Base-by-base conservation (phyloP, 1,139 yeast species). In the Debaryomyces nepalensis region DNA sequence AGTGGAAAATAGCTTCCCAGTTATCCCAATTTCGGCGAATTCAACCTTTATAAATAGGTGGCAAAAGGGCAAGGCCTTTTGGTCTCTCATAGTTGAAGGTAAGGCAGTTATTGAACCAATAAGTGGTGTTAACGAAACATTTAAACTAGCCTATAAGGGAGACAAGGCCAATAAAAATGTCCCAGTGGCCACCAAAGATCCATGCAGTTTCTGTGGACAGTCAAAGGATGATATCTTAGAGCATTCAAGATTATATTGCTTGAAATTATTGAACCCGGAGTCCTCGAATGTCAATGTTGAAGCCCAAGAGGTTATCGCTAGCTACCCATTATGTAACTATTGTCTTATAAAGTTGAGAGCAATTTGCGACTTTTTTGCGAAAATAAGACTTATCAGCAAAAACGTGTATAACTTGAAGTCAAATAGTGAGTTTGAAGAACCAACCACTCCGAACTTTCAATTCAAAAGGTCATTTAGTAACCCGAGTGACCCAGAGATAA, bases 171-270 rank as follows among this genome's bases (percentile, higher is more conserved):
- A 39, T 19, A 44, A 44, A 26, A 51, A 45, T 27, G 51, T 77
- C 5, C 96, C 96, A 0, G 84, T 87, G 33, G 96, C 97, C 0
- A 77, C 84, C 14, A 70, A 75, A 42, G 81, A 82, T 3, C 80
- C 89, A 3, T 91, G 98, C 64, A 75, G 90, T 6, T 70, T 90
- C 39, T 91, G 97, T 67, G 93, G 90, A 7, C 97, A 90, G 61
- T 58, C 67, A 11, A 74, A 95, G 47, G 77, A 77, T 54, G 87
- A 82, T 52, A 75, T 80, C 45, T 69, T 87, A 48, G 87, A 84
- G 50, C 91, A 87, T 62, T 84, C 91, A 3, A 75, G 98, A 49
- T 66, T 88, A 51, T 87, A 90, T 61, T 77, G 78, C 41, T 68
- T 90, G 56, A 84, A 82, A 45, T 57, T 73, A 42, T 56, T 63